Percentiles rank a stretch among this genome's conserved stretches.
These are phyloP conservation scores for Aspergillus wentii DNA, from an alignment of 495 filamentous ascomycete genomes.

Conservation along the genomic window DNA sequence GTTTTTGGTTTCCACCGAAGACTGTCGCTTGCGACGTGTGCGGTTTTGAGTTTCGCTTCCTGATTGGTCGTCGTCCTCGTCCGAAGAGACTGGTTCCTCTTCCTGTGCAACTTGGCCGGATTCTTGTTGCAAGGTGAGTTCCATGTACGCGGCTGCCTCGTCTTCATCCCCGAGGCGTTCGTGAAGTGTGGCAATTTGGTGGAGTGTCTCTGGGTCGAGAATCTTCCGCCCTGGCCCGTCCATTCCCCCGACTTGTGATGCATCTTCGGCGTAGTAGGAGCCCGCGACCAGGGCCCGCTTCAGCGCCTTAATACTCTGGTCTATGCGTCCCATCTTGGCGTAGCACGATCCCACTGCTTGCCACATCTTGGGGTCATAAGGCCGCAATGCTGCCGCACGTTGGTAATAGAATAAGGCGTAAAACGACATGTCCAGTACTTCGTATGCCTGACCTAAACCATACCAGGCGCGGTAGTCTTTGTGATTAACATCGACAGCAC, in stretches of 20 bases:
- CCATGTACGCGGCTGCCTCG: slow-evolving; percentile 90
- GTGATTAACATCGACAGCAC: slow-evolving; percentile 93
- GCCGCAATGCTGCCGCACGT: slow-evolving; percentile 81
- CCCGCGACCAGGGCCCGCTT: slow-evolving; percentile 87
- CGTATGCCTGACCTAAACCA: slow-evolving; percentile 93
- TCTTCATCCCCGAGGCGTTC: slow-evolving; percentile 69
- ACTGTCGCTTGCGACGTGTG: slow-evolving; percentile 14
- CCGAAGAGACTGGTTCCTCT: slow-evolving; percentile 24
- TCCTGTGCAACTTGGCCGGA: slow-evolving; percentile 42
- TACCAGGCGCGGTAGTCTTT: slow-evolving; percentile 99
- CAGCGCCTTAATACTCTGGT: slow-evolving; percentile 87
- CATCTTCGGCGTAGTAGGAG: slow-evolving; percentile 67
- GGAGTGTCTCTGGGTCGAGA: slow-evolving; percentile 84
- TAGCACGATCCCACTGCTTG: slow-evolving; percentile 89
- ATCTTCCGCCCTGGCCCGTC: slow-evolving; percentile 39
- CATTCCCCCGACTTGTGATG: slow-evolving; percentile 14
- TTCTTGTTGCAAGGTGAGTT: slow-evolving; percentile 87
- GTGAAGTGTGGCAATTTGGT: slow-evolving; percentile 86
- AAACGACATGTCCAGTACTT: slow-evolving; percentile 94
- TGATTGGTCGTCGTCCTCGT: slow-evolving; percentile 37
- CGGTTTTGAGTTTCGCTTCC: slow-evolving; percentile 14
- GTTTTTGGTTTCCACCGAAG: slow-evolving; percentile 3
- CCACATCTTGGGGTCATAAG: slow-evolving; percentile 98
- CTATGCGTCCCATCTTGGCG: slow-evolving; percentile 73
- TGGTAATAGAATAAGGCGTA: slow-evolving; percentile 98